Evolutionary conservation across 768 basidiomycete genomes (phyloP), one percentile per base, ranked within the genome.

Genomic region (Collybia sordida): DNA sequence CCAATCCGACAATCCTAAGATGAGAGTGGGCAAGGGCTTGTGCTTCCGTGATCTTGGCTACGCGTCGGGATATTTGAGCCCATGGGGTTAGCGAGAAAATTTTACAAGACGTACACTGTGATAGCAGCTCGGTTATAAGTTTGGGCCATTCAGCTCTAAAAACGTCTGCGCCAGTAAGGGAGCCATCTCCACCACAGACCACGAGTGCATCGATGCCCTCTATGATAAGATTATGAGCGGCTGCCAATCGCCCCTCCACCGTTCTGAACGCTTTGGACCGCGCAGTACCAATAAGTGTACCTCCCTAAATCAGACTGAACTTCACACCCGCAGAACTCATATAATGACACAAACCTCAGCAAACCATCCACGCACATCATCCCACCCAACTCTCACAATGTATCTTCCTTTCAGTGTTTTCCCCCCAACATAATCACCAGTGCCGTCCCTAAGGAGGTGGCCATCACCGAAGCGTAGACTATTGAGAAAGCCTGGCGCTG

Each of bases 131-230:
- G 38, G 76, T 70, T 50, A 98, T 74, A 52, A 95, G 83, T n/a
- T 77, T 67, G 0, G 94, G 92, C 97, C 97, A 99, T 74, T 99
- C 97, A 1, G 85, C 78, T 51, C 97, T 77, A 65, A 99, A 93
- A 59, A 89, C 75, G 64, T 99, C 94, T 6, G 97, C 97, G 45
- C 97, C 97, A 0, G 97, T 98, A 54, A 99, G 77, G 14, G 90
- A 93, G 21, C 97, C 97, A 59, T 99, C 97, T 62, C 97, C 97
- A 48, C 97, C 97, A 60, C 96, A 98, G 49, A 99, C 94, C 40
- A 89, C 93, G 51, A 99, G 79, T 15, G 95, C 96, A 62, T 98
- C 93, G 59, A 99, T 98, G 48, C 97, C 97, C 68, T 96, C 95
- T 60, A 86, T 91, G 70, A 98, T 86, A 52, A 99, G 77, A 66